These are phyloP conservation scores for Poa annua DNA, from an alignment of 176 grass and related monocot species.

Conservation along the genomic window DNA sequence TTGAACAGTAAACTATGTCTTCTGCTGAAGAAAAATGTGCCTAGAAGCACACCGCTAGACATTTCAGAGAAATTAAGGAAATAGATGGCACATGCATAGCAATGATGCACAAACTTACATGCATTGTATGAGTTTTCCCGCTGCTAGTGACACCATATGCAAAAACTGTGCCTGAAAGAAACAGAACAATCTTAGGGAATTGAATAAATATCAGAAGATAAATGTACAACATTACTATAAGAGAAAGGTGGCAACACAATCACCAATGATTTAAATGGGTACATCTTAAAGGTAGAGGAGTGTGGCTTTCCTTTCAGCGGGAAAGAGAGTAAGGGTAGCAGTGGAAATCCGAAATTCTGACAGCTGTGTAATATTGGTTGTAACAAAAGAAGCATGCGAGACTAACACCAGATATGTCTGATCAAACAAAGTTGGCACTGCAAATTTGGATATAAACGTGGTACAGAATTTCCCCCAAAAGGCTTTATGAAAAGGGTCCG, in stretches of 20 bases:
- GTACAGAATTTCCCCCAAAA: not conserved
- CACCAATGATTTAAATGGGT: constrained; percentile 15
- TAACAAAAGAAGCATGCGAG: constrained; percentile 27
- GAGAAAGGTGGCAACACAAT: constrained; percentile 4
- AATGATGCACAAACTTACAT: constrained; percentile 67
- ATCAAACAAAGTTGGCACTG: not conserved
- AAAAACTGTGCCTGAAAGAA: constrained; percentile 91
- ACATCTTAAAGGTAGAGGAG: constrained; percentile 29
- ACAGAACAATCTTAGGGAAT: constrained; percentile 24
- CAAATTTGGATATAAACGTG: constrained; percentile 13
- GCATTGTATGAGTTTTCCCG: constrained; percentile 99
- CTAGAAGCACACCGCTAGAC: not conserved
- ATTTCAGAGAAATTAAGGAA: not conserved
- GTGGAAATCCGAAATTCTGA: constrained; percentile 6
- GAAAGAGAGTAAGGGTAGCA: not conserved
- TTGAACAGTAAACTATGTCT: constrained; percentile 23
- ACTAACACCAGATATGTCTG: not conserved
- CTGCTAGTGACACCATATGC: constrained; percentile 99
- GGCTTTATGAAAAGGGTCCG: not conserved
- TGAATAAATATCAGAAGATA: constrained; percentile 9
- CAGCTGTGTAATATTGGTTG: not conserved
- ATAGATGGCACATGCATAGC: constrained; percentile 21
- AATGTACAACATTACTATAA: constrained; percentile 6
- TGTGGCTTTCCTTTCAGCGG: not conserved
- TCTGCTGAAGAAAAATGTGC: constrained; percentile 31